Base-by-base conservation (phyloP, 1,139 yeast species). In the Candida sanyaensis region DNA sequence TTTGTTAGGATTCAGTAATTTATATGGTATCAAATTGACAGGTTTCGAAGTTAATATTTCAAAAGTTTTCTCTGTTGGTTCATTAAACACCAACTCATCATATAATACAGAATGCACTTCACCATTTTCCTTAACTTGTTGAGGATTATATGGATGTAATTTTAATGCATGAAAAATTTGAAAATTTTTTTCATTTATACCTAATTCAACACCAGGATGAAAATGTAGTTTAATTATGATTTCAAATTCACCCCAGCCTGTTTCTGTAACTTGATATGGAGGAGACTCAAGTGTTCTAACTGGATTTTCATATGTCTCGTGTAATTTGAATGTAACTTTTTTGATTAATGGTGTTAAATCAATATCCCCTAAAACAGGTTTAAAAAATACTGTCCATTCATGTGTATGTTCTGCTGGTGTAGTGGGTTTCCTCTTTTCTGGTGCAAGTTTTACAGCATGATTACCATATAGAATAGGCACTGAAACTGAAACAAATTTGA, bases 211-310 rank as follows among this genome's bases (percentile, higher is more conserved):
- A 31, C 90, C 96, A 26, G 86, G 78, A 40, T 86, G 87, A 67
- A 93, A 93, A 65, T 86, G 92, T 31, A 93, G 81, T 64, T 92
- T 89, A 49, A 93, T 85, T 37, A 88, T 82, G 53, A 95, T 88
- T 62, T 93, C 99, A 68, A 93, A 93, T 66, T 93, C 99, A 53
- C 99, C 99, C 99, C 99, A 93, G 0, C 99, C 99, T 0, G 98
- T 89, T 62, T 95, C 99, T 1, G 97, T 88, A 11, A 93, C 92
- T 64, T 92, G 96, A 60, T 88, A 93, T 0, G 99, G 99, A 2
- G 97, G 97, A 31, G 77, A 66, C 55, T 93, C 99, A 6, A 93
- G 77, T 1, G 95, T 78, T 49, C 99, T 72, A 13, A 91, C 83
- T 1, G 97, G 83, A 57, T 85, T 88, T 10, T 86, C 88, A 60